Conservation (phyloP, 2,329 filamentous ascomycete genomes). For the Bipolaris victoriae region DNA sequence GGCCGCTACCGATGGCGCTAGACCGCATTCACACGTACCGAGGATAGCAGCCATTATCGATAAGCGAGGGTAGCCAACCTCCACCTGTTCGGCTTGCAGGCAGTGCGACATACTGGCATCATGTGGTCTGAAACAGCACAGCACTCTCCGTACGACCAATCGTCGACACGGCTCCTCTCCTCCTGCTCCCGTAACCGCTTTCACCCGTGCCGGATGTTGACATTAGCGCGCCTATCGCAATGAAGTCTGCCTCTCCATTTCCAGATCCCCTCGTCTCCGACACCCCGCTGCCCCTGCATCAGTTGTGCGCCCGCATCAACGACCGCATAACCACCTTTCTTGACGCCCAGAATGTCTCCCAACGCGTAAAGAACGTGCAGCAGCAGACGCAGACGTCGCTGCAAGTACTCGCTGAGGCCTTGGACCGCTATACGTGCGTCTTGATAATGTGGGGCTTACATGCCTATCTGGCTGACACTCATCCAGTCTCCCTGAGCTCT, state of each 20-base stretch:
- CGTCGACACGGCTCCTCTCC: conserved; percentile 21
- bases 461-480: conserved; percentile 24
- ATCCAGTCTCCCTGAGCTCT: conserved; percentile 74
- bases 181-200: conserved; percentile 14
- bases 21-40: conserved; percentile 22
- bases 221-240: conserved; percentile 42
- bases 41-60: conserved; percentile 29
- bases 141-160: conserved; percentile 21
- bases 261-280: conserved; percentile 47
- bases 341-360: conserved; percentile 61
- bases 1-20: conserved; percentile 13
- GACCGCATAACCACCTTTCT: conserved; percentile 71
- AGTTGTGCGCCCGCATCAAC: conserved; percentile 60
- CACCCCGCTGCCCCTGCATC: conserved; percentile 55
- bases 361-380: conserved; percentile 70
- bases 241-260: conserved; percentile 42
- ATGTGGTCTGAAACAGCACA: conserved; percentile 31
- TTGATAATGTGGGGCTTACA: conserved; percentile 5
- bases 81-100: conserved; percentile 24
- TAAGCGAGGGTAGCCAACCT: conserved; percentile 20
- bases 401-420: conserved; percentile 74
- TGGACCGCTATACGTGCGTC: conserved; percentile 75
- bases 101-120: conserved; percentile 23
- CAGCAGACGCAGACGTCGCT: conserved; percentile 75
- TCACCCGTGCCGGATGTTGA: conserved; percentile 42